Evolutionary conservation across 306 rosid genomes (phyloP), one percentile per base, ranked within the genome.

Genomic region (Fragaria nilgerrensis): DNA sequence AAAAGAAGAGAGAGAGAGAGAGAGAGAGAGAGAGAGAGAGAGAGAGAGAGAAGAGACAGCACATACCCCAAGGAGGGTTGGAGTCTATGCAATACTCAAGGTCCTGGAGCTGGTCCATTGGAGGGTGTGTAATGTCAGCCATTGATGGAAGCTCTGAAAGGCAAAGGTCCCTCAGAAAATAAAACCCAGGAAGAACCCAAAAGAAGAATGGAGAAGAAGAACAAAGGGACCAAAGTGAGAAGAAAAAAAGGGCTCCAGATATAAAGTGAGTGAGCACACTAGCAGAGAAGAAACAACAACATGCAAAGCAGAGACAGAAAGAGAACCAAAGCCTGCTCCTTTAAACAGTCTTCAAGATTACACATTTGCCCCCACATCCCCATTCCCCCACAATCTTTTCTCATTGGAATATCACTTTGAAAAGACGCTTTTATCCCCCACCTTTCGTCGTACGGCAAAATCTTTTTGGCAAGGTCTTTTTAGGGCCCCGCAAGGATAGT

Each of bases 81-180:
- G 98, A 95, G 92, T 95, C 98, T 84, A 95, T 87, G 84, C 98
- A 95, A 80, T 89, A 95, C 77, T 95, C 97, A 72, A 95, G 98
- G 92, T 95, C 98, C 80, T 95, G 97, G 69, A 95, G 97, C 76
- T 95, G 98, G 80, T 95, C 98, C 98, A 95, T 95, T 80, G 98
- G 98, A 27, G 74, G 86, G 87, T 95, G 98, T 74, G 89, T 92
- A 76, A 92, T 92, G 89, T 95, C 97, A 5, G 97, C 93, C 98
- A 95, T 95, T 87, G 93, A 19, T 37, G 86, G 86, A 83, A 85
- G 89, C 77, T 82, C 68, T 68, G 68, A 81, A 49, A 72, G 64
- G 82, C 59, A 68, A 39, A 82, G 41, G 14, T 8, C 41, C 76
- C 70, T 80, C 72, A 65, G 44, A 50, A 20, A 20, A 78, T 44